Evolutionary conservation across 1,284 basidiomycete genomes (phyloP).

Genomic region (Sanghuangporus baumii): DNA sequence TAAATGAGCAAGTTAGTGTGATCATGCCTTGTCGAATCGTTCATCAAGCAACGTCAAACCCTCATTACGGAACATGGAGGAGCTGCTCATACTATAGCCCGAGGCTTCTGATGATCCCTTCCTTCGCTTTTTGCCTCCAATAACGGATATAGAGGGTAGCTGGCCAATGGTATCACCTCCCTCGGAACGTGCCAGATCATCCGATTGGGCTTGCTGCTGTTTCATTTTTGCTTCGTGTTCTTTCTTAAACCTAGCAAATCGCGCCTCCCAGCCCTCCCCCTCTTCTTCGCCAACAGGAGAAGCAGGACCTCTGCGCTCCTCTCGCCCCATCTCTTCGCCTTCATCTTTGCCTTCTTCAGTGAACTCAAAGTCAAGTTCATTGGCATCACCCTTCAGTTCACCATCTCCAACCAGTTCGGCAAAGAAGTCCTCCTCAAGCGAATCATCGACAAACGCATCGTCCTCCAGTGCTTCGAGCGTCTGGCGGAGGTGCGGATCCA

Average conservation of each 20-base stretch:
- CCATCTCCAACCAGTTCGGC: slow-evolving; percentile 70
- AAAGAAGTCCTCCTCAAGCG: slow-evolving; percentile 63
- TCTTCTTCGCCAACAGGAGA: slow-evolving; percentile 19
- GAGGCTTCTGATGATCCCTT: slow-evolving; percentile 80
- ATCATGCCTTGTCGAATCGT: slow-evolving; percentile 82
- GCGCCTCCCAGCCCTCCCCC: slow-evolving; percentile 57
- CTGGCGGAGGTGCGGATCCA: slow-evolving; percentile 95
- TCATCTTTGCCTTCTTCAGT: slow-evolving; percentile 50
- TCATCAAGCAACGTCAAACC: slow-evolving; percentile 88
- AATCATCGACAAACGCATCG: slow-evolving; percentile 86
- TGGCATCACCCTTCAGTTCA: slow-evolving; percentile 46
- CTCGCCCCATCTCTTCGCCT: slow-evolving; percentile 25
- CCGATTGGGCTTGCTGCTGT: slow-evolving; percentile 29
- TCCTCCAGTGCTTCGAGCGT: slow-evolving; percentile 94
- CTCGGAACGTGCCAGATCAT: slow-evolving; percentile 58
- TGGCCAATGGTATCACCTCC: slow-evolving; percentile 76
- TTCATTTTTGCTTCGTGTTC: slow-evolving; percentile 34
- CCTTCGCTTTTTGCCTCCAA: slow-evolving; percentile 71
- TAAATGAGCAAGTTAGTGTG: not conserved
- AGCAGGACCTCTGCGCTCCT: slow-evolving; percentile 18
- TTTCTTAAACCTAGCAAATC: slow-evolving; percentile 73
- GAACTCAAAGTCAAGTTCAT: slow-evolving; percentile 64
- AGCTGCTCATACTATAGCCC: slow-evolving; percentile 95
- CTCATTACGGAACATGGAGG: slow-evolving; percentile 92
- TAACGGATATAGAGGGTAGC: slow-evolving; percentile 66